Conservation (phyloP, 306 rosid species). For the Comarum palustre region DNA sequence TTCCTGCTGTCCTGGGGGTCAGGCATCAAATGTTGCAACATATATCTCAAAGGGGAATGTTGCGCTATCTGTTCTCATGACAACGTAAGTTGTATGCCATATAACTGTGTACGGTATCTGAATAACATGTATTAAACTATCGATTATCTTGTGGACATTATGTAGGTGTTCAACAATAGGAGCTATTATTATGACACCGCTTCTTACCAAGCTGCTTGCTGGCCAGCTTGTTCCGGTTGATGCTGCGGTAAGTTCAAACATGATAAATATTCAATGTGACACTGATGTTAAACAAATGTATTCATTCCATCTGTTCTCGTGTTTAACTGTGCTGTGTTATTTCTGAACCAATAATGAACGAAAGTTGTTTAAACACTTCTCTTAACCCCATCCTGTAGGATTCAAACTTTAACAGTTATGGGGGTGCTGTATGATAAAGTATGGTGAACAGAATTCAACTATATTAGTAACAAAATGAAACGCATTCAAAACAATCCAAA, state of each 20-base stretch:
- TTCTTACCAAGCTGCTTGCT: slow-evolving; percentile 90
- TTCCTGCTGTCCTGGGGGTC: slow-evolving; percentile 98
- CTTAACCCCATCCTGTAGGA: background rate
- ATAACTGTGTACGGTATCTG: slow-evolving; percentile 1
- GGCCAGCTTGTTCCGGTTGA: slow-evolving; percentile 96
- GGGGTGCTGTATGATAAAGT: background rate
- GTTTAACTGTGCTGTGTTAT: background rate
- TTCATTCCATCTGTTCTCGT: background rate
- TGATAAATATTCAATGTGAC: background rate
- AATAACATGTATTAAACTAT: background rate
- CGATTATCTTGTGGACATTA: slow-evolving; percentile 19
- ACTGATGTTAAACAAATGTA: background rate
- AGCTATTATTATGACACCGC: slow-evolving; percentile 89
- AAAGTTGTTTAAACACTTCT: background rate
- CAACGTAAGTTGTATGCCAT: slow-evolving; percentile 56
- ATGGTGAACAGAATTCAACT: background rate
- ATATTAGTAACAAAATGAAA: background rate
- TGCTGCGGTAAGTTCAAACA: slow-evolving; percentile 69
- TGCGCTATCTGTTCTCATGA: slow-evolving; percentile 92
- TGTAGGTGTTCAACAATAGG: slow-evolving; percentile 87
- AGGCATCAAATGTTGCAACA: slow-evolving; percentile 96
- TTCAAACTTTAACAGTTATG: background rate
- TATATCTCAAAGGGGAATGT: slow-evolving; percentile 93
- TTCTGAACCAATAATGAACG: background rate
- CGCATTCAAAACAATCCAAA: background rate